These are phyloP conservation scores for Chlorencoelia australis DNA, from an alignment of 2,329 filamentous ascomycete species.

Conservation along the genomic window DNA sequence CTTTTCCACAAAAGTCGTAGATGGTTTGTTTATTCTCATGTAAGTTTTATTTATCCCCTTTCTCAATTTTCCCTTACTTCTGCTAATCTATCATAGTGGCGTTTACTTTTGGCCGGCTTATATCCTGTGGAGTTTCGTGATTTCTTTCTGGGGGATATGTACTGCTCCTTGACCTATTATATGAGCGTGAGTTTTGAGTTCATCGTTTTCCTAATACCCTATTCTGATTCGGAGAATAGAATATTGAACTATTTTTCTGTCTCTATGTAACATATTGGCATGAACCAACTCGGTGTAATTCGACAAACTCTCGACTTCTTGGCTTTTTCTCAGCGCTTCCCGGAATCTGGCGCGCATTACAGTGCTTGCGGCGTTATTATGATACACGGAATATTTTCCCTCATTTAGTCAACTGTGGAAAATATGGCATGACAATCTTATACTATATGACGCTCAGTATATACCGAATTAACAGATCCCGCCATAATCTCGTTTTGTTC, in stretches of 20 bases:
- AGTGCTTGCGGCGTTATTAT: constrained; percentile 80
- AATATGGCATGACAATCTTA: constrained; percentile 78
- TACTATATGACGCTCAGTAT: constrained; percentile 71
- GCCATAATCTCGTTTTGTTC: constrained; percentile 56
- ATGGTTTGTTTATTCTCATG: constrained; percentile 87
- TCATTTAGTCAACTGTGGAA: constrained; percentile 84
- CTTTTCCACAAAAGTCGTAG: constrained; percentile 67
- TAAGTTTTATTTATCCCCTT: constrained; percentile 35
- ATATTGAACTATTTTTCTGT: constrained; percentile 89
- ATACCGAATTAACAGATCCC: constrained; percentile 62
- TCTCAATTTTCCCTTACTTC: background rate
- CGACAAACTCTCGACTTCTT: constrained; percentile 67
- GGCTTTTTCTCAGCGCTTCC: constrained; percentile 81
- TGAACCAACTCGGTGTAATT: constrained; percentile 70
- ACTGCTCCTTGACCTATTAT: constrained; percentile 87
- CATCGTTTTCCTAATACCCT: background rate
- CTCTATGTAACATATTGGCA: constrained; percentile 75
- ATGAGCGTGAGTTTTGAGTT: constrained; percentile 55
- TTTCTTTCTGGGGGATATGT: constrained; percentile 96
- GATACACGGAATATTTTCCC: constrained; percentile 85
- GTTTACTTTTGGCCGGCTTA: constrained; percentile 71
- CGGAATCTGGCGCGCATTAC: constrained; percentile 80
- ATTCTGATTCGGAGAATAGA: constrained; percentile 40
- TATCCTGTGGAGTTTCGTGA: constrained; percentile 95
- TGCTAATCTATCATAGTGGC: constrained; percentile 50